Conservation (phyloP, 225 moss, liverwort and hornwort genomes). For the Climacium dendroides region DNA sequence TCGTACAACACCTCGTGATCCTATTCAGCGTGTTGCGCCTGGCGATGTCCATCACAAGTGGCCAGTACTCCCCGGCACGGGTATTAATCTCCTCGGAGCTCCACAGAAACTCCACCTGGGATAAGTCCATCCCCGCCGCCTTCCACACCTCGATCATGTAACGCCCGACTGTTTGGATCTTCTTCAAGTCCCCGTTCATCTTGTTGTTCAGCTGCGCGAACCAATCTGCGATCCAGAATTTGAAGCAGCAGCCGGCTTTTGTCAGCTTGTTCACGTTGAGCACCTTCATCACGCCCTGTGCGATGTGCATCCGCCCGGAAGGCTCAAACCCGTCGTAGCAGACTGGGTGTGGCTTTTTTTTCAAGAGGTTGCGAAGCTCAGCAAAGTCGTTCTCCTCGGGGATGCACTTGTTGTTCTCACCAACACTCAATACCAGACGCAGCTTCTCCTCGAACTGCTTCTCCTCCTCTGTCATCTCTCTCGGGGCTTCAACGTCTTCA, state of each 20-base stretch:
- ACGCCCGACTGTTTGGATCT: slow-evolving; percentile 73
- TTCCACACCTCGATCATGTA: slow-evolving; percentile 99
- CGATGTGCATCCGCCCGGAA: slow-evolving; percentile 95
- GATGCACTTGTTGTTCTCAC: slow-evolving; percentile 75
- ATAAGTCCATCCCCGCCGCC: slow-evolving; percentile 85
- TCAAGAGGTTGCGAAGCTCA: slow-evolving; percentile 71
- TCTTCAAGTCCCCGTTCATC: slow-evolving; percentile 77
- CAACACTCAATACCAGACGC: slow-evolving; percentile 55
- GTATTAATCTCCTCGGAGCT: slow-evolving; percentile 74
- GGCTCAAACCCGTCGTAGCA: slow-evolving; percentile 97
- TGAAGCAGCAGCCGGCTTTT: slow-evolving; percentile 63
- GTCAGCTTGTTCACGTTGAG: slow-evolving; percentile 91
- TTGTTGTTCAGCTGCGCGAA: slow-evolving; percentile 91
- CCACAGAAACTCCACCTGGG: slow-evolving; percentile 78
- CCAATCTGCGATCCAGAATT: slow-evolving; percentile 96
- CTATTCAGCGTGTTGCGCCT: slow-evolving; percentile 56
- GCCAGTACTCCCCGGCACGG: slow-evolving; percentile 77
- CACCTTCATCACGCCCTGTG: slow-evolving; percentile 92
- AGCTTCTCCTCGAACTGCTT: slow-evolving; percentile 56
- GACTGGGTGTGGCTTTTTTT: slow-evolving; percentile 56
- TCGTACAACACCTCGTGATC: slow-evolving; percentile 70
- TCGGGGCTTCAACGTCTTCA: not conserved
- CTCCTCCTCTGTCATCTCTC: not conserved
- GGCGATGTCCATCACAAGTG: slow-evolving; percentile 82
- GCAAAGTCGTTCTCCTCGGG: slow-evolving; percentile 58